Conservation (phyloP, 208 protist genomes). For the Angomonas desouzai region DNA sequence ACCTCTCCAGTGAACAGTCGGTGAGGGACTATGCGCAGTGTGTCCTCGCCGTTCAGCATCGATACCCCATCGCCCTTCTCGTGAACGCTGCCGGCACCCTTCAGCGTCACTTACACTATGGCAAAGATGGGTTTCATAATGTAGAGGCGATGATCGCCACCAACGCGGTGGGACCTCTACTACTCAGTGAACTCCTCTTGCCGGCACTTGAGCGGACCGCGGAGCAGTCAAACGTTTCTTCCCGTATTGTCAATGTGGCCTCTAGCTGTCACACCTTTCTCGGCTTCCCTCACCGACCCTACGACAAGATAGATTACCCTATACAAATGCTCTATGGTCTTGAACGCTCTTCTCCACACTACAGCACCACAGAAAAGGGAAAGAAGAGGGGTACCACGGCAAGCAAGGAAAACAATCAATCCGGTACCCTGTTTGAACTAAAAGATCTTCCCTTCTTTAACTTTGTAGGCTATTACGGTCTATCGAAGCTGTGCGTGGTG, state of each 20-base stretch:
- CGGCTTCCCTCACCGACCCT: constrained; percentile 17
- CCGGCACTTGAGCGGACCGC: constrained; percentile 62
- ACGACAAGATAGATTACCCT: constrained; percentile 20
- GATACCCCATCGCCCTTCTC: constrained; percentile 55
- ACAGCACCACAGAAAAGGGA: neutral
- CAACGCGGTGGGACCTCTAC: constrained; percentile 74
- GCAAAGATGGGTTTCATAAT: constrained; percentile 28
- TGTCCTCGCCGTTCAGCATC: constrained; percentile 26
- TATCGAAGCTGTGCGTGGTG: constrained; percentile 81
- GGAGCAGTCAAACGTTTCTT: constrained; percentile 43
- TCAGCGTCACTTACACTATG: constrained; percentile 41
- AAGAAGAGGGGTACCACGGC: neutral
- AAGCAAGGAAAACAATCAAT: neutral
- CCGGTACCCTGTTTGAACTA: constrained; percentile 21
- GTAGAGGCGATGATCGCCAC: constrained; percentile 79
- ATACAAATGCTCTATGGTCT: constrained; percentile 64
- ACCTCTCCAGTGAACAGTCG: constrained; percentile 59
- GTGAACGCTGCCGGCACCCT: constrained; percentile 81
- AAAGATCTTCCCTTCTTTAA: constrained; percentile 43
- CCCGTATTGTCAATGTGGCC: constrained; percentile 82
- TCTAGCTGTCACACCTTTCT: constrained; percentile 86
- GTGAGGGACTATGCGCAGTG: constrained; percentile 57
- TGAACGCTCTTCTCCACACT: constrained; percentile 17
- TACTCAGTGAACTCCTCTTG: constrained; percentile 72
- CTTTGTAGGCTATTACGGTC: constrained; percentile 85